Base-by-base conservation (phyloP, 2,329 filamentous ascomycete species). In the Rasamsonia emersonii region DNA sequence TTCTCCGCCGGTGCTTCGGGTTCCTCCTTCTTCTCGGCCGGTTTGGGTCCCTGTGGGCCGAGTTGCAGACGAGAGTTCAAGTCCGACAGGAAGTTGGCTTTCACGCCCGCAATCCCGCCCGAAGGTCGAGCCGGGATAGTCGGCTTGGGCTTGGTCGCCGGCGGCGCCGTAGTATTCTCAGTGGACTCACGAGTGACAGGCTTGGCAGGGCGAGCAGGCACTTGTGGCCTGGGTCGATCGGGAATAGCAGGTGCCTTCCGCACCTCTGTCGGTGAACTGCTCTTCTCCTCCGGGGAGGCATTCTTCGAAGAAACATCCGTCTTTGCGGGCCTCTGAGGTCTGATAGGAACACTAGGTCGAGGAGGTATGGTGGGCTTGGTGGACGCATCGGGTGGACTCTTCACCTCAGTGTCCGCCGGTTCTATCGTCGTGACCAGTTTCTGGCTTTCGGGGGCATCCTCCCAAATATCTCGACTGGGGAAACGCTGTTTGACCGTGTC, bases 381-480 rank as follows among this genome's bases (percentile, higher is more conserved):
- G 8, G 53, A 38, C 30, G 51, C 45, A 38, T 50, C 51, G 30
- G 53, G 18, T 24, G 44, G 54, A 34, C 50, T 62, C 42, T 59
- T 64, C 28, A 62, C 59, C 40, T 71, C 67, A 14, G 65, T 63
- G 3, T 71, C 66, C 17, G 73, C 17, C 62, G 73, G 15, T 56
- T 53, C 45, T 38, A 67, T 24, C 58, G 81, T 88, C 0, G 88
- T 82, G 49, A 86, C 77, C 13, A 93, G 71, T 41, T 82, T 72
- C 36, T 83, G 73, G 49, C 84, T 89, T 47, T 93, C 86, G 1
- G 89, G 89, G 0, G 75, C 79, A 55, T 96, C 89, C 62, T 96
- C 89, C 89, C 89, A 95, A 24, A 95, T 77, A 59, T 96, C 89
- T 33, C 78, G 77, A 54, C 88, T 94, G 0, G 89, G 89, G 56